Evolutionary conservation across 306 rosid genomes (phyloP), one percentile per base, ranked within the genome.

Genomic region (Vigna hirtella): DNA sequence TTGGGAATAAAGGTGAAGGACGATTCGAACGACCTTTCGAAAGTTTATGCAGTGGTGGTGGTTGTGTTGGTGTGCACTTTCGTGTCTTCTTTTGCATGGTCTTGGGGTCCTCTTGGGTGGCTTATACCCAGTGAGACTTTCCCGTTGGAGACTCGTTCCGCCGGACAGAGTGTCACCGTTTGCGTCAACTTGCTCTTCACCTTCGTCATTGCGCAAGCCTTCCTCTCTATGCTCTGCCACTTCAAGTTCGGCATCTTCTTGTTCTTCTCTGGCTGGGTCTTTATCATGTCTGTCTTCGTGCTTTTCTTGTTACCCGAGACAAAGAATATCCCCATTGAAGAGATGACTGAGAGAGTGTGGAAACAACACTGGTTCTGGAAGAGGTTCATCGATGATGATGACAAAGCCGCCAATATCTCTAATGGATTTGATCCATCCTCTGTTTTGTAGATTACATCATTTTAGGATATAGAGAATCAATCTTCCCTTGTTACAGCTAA

Each of bases 71-170:
- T 91, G 0, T 95, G 98, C 85, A 88, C 87, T 10, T 95, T 85
- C 4, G 98, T 92, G 24, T 84, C 98, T 0, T 32, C 97, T 1
- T 95, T 95, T 24, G 98, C 98, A 0, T 95, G 98, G 98, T 95
- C 98, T 2, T 90, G 97, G 97, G 98, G 98, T 1, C 98, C 98
- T 0, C 88, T 95, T 0, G 98, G 96, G 0, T 95, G 98, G 98
- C 70, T 91, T 13, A 90, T 95, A 5, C 98, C 98, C 0, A 86
- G 95, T 24, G 98, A 95, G 81, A 95, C 89, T 1, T 95, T 92
- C 70, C 97, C 97, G 1, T 42, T 95, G 9, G 98, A 93, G 79
- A 89, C 93, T 8, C 92, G 98, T 0, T 95, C 98, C 0, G 98
- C 96, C 0, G 98, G 98, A 1, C 98, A 92, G 67, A 92, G 98